These are phyloP conservation scores for Cladosporium sphaerospermum DNA, from an alignment of 2,329 filamentous ascomycete genomes.

Conservation along the genomic window DNA sequence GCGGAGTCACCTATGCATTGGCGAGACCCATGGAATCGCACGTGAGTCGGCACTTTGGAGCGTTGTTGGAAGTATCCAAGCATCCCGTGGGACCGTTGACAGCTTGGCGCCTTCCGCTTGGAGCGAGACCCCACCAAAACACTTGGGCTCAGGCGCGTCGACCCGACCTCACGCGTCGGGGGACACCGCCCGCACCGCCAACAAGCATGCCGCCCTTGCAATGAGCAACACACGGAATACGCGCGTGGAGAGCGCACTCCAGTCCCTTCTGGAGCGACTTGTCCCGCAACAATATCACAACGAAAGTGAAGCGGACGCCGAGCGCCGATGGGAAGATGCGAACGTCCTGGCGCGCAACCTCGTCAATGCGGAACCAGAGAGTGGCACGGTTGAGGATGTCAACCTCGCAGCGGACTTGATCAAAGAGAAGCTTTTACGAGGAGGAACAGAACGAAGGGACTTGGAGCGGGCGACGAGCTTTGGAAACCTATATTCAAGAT, in stretches of 20 bases:
- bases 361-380: slow-evolving; percentile 36
- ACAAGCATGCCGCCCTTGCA: slow-evolving; percentile 8
- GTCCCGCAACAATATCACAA: slow-evolving; percentile 56
- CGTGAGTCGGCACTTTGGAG: too few species aligned
- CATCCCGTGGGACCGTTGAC: background rate
- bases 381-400: slow-evolving; percentile 60
- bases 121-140: background rate
- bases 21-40: too few species aligned
- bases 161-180: slow-evolving; percentile 7
- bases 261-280: slow-evolving; percentile 69
- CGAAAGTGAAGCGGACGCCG: slow-evolving; percentile 61
- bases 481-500: slow-evolving; percentile 81
- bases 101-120: background rate
- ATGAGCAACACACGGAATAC: slow-evolving; percentile 26
- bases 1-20: too few species aligned
- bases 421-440: slow-evolving; percentile 68
- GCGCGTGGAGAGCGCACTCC: slow-evolving; percentile 72
- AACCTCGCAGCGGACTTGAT: slow-evolving; percentile 92
- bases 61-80: too few species aligned
- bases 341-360: slow-evolving; percentile 45
- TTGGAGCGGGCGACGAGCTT: slow-evolving; percentile 74
- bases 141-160: slow-evolving; percentile 4
- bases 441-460: background rate
- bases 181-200: background rate
- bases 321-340: slow-evolving; percentile 62